Conservation (phyloP, 768 basidiomycete genomes). For the Tylopilus rubrobrunneus region DNA sequence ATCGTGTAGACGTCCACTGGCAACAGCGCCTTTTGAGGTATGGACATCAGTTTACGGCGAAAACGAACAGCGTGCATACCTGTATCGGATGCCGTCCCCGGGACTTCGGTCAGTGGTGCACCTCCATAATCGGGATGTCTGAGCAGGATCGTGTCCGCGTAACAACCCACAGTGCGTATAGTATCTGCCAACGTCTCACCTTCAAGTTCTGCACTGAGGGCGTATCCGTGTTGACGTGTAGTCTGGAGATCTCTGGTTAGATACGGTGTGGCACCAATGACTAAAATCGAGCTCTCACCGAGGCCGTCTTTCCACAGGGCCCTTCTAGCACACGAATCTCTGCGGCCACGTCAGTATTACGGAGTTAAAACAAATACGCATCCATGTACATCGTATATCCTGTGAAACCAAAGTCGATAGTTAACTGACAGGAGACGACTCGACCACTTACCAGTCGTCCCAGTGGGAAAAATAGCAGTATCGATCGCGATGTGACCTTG, state of each 20-base stretch:
- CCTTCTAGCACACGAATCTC: slow-evolving; percentile 78
- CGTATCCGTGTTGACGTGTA: slow-evolving; percentile 41
- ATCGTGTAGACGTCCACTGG: slow-evolving; percentile 80
- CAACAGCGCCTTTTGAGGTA: slow-evolving; percentile 56
- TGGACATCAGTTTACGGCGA: not conserved
- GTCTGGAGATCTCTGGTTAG: slow-evolving; percentile 33
- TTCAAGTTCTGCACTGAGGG: too few species aligned
- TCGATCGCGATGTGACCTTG: slow-evolving; percentile 93
- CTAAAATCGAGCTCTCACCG: slow-evolving; percentile 38
- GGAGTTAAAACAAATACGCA: not conserved
- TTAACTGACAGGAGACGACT: not conserved
- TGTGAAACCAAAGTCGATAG: slow-evolving; percentile 17
- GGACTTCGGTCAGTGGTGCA: slow-evolving; percentile 93
- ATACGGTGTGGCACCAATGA: not conserved
- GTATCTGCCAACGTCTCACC: slow-evolving; percentile 58
- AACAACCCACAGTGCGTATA: slow-evolving; percentile 89
- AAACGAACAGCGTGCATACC: slow-evolving; percentile 37
- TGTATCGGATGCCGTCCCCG: slow-evolving; percentile 98
- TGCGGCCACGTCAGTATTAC: slow-evolving; percentile 25
- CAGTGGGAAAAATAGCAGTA: slow-evolving; percentile 74
- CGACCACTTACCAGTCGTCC: slow-evolving; percentile 58
- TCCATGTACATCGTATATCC: slow-evolving; percentile 53
- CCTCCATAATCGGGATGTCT: slow-evolving; percentile 94
- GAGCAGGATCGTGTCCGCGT: slow-evolving; percentile 91
- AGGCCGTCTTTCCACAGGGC: slow-evolving; percentile 85